Percentiles rank a stretch among this genome's conserved stretches.
Evolutionary conservation across 1,284 basidiomycete genomes (phyloP).

Genomic region (Leccinum huronense): DNA sequence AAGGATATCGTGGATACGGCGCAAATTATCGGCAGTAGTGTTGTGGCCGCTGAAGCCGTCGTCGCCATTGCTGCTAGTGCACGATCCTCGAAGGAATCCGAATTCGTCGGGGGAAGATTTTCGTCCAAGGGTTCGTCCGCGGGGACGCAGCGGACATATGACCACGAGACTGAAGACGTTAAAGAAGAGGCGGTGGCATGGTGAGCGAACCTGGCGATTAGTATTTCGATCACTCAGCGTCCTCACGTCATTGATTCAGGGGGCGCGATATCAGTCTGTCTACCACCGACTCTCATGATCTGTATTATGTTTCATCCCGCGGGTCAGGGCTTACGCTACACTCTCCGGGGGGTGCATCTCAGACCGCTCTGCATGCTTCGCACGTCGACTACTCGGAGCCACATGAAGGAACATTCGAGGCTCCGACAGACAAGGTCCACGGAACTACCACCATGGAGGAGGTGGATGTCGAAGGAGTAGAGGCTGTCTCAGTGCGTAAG

Average conservation of each 20-base stretch:
- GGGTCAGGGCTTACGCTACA: not conserved
- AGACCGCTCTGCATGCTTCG: not conserved
- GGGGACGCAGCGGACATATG: not conserved
- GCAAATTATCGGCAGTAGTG: not conserved
- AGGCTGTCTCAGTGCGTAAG: not conserved
- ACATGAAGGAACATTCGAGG: not conserved
- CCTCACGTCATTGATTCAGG: constrained; percentile 9
- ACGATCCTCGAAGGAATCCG: not conserved
- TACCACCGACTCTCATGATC: not conserved
- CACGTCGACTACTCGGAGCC: not conserved
- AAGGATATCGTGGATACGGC: not conserved
- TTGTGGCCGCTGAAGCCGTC: not conserved
- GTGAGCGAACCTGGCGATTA: constrained; percentile 9
- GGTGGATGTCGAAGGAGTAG: not conserved
- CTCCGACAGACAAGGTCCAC: not conserved
- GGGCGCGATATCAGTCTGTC: not conserved
- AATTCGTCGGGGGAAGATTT: not conserved
- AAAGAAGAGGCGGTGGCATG: not conserved
- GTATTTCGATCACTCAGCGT: not conserved
- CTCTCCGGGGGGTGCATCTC: not conserved
- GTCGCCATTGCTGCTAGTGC: not conserved
- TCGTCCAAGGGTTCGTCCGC: not conserved
- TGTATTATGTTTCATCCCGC: not conserved
- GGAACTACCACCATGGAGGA: not conserved
- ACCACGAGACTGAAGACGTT: not conserved